phyloP scores from a whole-genome alignment of 2,329 filamentous ascomycete genomes.

The Aspergillus sclerotialis region DNA sequence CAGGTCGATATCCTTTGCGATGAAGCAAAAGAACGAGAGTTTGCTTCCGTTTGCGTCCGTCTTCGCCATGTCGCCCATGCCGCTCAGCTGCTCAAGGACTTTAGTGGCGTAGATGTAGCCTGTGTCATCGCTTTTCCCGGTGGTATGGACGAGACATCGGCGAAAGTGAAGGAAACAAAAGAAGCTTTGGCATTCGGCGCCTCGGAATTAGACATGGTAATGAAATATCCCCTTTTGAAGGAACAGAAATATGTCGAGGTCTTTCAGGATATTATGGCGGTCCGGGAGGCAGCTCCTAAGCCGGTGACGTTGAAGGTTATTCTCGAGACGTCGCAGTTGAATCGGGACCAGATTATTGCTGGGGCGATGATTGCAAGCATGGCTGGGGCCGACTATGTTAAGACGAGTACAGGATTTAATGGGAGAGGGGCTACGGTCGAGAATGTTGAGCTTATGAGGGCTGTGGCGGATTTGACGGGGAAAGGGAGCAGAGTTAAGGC shows the following conservation, averaged over 20 bases:
- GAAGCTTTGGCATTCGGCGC: conserved; percentile 46
- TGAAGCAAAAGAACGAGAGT: conserved; percentile 43
- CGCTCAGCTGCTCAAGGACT: conserved; percentile 37
- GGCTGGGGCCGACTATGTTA: conserved; percentile 53
- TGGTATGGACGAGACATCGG: conserved; percentile 46
- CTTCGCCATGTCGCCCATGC: conserved; percentile 46
- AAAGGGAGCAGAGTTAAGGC: conserved; percentile 49
- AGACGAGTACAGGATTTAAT: conserved; percentile 55
- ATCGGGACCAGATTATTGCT: conserved; percentile 44
- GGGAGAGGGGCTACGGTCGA: conserved; percentile 48
- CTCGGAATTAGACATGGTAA: conserved; percentile 52
- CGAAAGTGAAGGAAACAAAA: conserved; percentile 47
- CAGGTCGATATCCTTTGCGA: conserved; percentile 49
- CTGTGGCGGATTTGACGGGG: conserved; percentile 39
- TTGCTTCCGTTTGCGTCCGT: conserved; percentile 51
- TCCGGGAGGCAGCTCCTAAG: conserved; percentile 41
- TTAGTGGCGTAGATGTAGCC: conserved; percentile 45
- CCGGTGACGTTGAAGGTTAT: conserved; percentile 50
- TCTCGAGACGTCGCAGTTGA: conserved; percentile 51
- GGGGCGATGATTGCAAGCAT: conserved; percentile 46
- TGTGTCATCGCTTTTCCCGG: conserved; percentile 56
- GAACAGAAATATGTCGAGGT: conserved; percentile 41
- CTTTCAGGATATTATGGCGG: conserved; percentile 46
- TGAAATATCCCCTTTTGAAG: conserved; percentile 47
- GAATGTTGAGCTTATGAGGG: conserved; percentile 49